Evolutionary conservation across 495 filamentous ascomycete species (phyloP).

Genomic region (Daldinia decipiens): DNA sequence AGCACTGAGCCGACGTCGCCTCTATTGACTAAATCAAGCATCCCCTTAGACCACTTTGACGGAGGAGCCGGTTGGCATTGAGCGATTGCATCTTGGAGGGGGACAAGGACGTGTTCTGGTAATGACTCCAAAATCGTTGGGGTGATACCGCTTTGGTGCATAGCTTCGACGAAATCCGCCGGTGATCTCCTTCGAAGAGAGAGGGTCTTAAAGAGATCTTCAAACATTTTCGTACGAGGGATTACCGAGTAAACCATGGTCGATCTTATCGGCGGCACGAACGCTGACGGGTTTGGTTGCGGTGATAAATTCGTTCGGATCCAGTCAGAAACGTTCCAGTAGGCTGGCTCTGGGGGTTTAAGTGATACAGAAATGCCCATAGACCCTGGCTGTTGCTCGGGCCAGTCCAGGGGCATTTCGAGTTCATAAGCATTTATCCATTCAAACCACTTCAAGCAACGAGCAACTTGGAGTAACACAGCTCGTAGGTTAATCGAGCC

Average conservation of each 20-base stretch:
- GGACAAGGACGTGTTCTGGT: conserved; percentile 81
- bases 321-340: conserved; percentile 66
- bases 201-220: conserved; percentile 62
- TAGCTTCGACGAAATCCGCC: conserved; percentile 65
- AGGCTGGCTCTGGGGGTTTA: conserved; percentile 65
- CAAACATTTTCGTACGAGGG: conserved; percentile 74
- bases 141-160: conserved; percentile 69
- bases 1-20: conserved; percentile 81
- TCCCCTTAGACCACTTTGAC: conserved; percentile 72
- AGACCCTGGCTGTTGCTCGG: conserved; percentile 62
- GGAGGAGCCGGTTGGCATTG: conserved; percentile 84
- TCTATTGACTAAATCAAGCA: conserved; percentile 81
- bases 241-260: conserved; percentile 50
- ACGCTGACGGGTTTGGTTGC: conserved; percentile 22
- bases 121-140: conserved; percentile 75
- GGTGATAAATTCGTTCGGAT: conserved; percentile 70
- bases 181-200: conserved; percentile 49
- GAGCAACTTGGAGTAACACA: conserved; percentile 79
- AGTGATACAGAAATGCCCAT: conserved; percentile 25
- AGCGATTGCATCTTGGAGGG: conserved; percentile 84
- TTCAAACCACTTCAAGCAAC: conserved; percentile 83
- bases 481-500: conserved; percentile 68
- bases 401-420: conserved; percentile 54
- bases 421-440: conserved; percentile 80
- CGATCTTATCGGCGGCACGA: conserved; percentile 50